Evolutionary conservation across 768 basidiomycete genomes (phyloP).

Genomic region (Amanita molliuscula): DNA sequence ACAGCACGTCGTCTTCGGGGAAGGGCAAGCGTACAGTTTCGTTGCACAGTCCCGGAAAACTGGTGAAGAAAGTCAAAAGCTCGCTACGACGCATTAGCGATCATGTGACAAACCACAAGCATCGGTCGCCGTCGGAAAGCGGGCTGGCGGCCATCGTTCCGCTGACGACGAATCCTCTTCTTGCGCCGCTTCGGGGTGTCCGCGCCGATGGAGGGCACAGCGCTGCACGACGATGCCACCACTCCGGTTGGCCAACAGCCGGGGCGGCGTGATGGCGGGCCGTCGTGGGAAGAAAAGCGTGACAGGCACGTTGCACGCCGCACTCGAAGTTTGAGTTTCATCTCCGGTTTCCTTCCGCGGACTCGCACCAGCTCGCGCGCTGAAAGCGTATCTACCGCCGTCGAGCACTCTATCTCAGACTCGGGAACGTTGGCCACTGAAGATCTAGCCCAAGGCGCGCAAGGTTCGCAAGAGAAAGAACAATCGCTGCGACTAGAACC

Average conservation of each 20-base stretch:
- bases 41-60: conserved; percentile 14
- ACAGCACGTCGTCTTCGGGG: neutral
- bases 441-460: neutral
- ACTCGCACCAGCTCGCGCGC: conserved; percentile 2
- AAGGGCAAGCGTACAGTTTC: conserved; percentile 1
- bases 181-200: neutral
- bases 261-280: neutral
- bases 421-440: conserved; percentile 3
- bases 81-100: conserved; percentile 22
- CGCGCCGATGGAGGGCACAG: neutral
- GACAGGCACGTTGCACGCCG: conserved; percentile 3
- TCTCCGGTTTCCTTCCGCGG: conserved; percentile 5
- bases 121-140: conserved; percentile 8
- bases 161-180: conserved; percentile 9
- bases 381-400: conserved; percentile 1
- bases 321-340: conserved; percentile 2
- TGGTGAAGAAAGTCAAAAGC: conserved; percentile 21
- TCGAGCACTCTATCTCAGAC: conserved; percentile 2
- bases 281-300: conserved; percentile 4
- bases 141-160: conserved; percentile 5
- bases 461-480: neutral
- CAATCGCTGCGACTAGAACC: neutral
- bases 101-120: conserved; percentile 23
- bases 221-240: neutral
- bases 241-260: neutral